Evolutionary conservation across 225 moss, liverwort and hornwort species (phyloP).

Genomic region (Antitrichia curtipendula): DNA sequence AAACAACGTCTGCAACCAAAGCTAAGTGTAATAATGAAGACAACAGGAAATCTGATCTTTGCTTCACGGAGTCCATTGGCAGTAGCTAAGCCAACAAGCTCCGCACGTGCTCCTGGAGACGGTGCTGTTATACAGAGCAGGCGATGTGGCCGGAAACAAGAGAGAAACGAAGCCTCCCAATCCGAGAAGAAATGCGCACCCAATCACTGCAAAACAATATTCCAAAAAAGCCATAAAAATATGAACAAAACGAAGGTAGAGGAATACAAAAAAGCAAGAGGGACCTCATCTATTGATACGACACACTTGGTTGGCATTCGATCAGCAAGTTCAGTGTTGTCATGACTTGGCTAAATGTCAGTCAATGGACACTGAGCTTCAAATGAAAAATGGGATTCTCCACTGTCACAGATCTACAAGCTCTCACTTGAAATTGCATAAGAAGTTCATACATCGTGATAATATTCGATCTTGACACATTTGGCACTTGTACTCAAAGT

Average conservation of each 20-base stretch:
- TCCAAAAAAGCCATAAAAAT: not conserved
- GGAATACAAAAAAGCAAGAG: not conserved
- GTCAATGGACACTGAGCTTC: not conserved
- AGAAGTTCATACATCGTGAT: not conserved
- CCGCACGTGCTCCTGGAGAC: constrained; percentile 1
- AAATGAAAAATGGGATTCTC: not conserved
- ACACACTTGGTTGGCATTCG: not conserved
- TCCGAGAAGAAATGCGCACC: constrained; percentile 51
- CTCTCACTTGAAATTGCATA: not conserved
- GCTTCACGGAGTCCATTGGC: constrained; percentile 21
- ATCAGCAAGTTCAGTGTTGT: not conserved
- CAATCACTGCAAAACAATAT: constrained; percentile 49
- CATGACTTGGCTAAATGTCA: not conserved
- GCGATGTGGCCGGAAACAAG: constrained; percentile 51
- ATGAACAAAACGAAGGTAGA: not conserved
- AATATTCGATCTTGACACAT: no score
- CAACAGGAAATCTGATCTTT: not conserved
- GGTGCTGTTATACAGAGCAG: constrained; percentile 37
- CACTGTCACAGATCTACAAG: not conserved
- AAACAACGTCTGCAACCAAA: not conserved
- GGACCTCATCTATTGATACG: not conserved
- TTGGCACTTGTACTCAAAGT: not conserved
- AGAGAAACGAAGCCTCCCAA: constrained; percentile 45
- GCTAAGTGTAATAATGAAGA: not conserved
- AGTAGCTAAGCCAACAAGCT: constrained; percentile 59